Conservation (phyloP, 345 rosid genomes). For the Excoecaria agallocha region DNA sequence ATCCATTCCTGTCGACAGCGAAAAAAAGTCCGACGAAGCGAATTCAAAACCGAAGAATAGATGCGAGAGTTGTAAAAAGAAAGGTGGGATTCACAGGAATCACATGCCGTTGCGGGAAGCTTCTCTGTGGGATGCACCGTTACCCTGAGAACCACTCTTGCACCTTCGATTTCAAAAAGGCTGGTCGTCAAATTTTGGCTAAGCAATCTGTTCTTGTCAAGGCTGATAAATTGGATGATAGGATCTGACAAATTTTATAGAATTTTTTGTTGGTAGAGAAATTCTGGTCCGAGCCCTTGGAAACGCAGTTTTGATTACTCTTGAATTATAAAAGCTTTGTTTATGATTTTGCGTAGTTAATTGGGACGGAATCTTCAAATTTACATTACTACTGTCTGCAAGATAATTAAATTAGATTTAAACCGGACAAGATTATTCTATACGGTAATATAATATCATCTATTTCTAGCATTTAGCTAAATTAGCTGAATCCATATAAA, state of each 20-base stretch:
- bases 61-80: constrained; percentile 24
- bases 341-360: no score
- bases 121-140: constrained; percentile 33
- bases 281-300: no score
- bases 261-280: neutral
- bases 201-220: constrained; percentile 23
- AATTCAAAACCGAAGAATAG: neutral
- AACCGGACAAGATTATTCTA: no score
- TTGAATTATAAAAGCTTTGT: no score
- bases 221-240: constrained; percentile 22
- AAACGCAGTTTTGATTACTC: no score
- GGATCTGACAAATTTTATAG: neutral
- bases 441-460: no score
- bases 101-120: constrained; percentile 29
- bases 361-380: no score
- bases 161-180: constrained; percentile 28
- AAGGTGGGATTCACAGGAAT: constrained; percentile 26
- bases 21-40: neutral
- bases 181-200: constrained; percentile 18
- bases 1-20: neutral
- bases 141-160: constrained; percentile 40
- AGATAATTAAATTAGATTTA: no score
- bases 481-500: no score
- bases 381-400: no score
- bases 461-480: no score